Evolutionary conservation across 305 asterid genomes (phyloP).

Genomic region (Fraxinus angustifolia): DNA sequence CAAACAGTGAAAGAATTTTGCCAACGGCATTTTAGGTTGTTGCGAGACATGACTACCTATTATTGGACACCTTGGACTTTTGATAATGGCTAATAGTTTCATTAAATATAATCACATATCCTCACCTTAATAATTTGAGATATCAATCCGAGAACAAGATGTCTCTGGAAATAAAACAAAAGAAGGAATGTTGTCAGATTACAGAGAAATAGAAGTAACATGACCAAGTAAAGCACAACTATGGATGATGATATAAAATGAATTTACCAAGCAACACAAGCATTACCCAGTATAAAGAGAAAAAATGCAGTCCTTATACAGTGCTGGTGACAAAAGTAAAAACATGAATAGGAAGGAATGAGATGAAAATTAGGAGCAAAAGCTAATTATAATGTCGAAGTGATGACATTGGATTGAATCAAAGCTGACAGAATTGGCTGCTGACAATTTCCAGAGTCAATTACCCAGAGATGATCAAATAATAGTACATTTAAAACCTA

Average conservation of each 20-base stretch:
- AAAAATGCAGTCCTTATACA: no score
- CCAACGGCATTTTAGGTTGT: background rate
- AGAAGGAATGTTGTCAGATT: constrained; percentile 22
- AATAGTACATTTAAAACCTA: background rate
- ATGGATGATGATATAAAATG: background rate
- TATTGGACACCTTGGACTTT: constrained; percentile 5
- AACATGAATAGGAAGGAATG: constrained; percentile 7
- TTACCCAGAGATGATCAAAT: background rate
- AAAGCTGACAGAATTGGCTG: background rate
- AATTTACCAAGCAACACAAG: background rate
- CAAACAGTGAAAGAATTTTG: background rate
- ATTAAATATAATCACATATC: background rate
- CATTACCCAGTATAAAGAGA: background rate
- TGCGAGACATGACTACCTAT: background rate
- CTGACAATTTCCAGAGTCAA: background rate
- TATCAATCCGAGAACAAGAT: constrained; percentile 75
- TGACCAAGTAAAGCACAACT: constrained; percentile 3
- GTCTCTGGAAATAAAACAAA: constrained; percentile 43
- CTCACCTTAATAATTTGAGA: constrained; percentile 79
- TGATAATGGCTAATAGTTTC: constrained; percentile 7
- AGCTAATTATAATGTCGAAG: constrained; percentile 2
- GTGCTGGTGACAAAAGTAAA: background rate
- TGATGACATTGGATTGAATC: background rate
- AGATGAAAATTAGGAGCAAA: background rate
- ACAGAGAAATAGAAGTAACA: background rate